These are phyloP conservation scores for Dioscorea cayenensis DNA, from an alignment of 116 monocot genomes.

Conservation along the genomic window DNA sequence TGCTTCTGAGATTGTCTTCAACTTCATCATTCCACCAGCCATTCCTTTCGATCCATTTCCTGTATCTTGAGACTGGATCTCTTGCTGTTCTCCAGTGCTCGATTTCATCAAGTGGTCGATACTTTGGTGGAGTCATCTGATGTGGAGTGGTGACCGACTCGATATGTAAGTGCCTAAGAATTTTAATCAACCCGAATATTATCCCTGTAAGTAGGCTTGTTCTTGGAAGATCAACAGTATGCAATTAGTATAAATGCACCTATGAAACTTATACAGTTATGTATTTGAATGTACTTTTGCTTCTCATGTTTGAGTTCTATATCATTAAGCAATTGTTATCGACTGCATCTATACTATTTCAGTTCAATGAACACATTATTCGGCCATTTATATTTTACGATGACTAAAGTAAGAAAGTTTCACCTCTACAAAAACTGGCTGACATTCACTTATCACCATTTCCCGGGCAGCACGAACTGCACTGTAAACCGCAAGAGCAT, in stretches of 20 bases:
- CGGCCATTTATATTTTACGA: no score
- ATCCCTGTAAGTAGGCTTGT: not conserved
- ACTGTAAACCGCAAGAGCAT: slow-evolving; percentile 84
- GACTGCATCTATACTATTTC: no score
- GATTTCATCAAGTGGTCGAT: slow-evolving; percentile 68
- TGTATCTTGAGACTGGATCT: slow-evolving; percentile 90
- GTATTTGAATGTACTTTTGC: no score
- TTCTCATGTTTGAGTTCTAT: no score
- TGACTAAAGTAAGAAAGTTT: not conserved
- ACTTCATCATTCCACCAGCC: slow-evolving; percentile 82
- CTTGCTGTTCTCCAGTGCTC: slow-evolving; percentile 80
- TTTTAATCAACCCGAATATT: not conserved
- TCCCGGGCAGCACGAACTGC: slow-evolving; percentile 83
- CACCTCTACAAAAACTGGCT: slow-evolving; percentile 90
- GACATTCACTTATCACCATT: slow-evolving; percentile 72
- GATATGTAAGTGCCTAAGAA: slow-evolving; percentile 75
- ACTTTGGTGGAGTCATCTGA: slow-evolving; percentile 93
- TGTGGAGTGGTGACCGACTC: slow-evolving; percentile 92
- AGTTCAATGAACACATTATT: no score
- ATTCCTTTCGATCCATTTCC: slow-evolving; percentile 88
- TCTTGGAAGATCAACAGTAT: no score
- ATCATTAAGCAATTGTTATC: no score
- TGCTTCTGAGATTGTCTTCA: slow-evolving; percentile 65
- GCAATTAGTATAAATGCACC: no score
- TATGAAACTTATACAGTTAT: no score